Evolutionary conservation across 1,139 yeast species (phyloP).

Genomic region (Geotrichum armillariae): DNA sequence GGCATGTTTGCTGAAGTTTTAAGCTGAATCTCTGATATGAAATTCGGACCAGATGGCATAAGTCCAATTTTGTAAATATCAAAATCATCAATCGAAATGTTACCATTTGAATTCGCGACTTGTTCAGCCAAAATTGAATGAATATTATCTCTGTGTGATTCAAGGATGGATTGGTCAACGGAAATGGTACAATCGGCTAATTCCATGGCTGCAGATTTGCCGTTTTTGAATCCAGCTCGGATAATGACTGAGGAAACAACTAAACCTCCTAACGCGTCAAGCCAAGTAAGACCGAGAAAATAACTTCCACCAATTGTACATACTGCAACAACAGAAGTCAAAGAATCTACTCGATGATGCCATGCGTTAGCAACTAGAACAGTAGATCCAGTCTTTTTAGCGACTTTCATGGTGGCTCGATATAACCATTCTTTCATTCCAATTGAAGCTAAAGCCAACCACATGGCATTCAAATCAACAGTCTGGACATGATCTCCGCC

Average conservation of each 20-base stretch:
- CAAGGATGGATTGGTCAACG: conserved; percentile 20
- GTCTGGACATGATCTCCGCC: conserved; percentile 41
- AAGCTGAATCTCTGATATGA: conserved; percentile 25
- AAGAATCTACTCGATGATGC: conserved; percentile 95
- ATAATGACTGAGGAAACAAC: conserved; percentile 78
- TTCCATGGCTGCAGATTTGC: conserved; percentile 68
- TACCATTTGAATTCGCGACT: conserved; percentile 3
- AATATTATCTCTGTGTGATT: background rate
- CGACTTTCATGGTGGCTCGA: conserved; percentile 77
- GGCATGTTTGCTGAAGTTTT: conserved; percentile 4
- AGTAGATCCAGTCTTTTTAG: conserved; percentile 73
- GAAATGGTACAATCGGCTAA: conserved; percentile 56
- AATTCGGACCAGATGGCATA: conserved; percentile 37
- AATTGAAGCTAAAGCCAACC: conserved; percentile 91
- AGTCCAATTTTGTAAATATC: conserved; percentile 26
- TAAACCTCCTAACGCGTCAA: conserved; percentile 90
- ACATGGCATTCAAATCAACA: conserved; percentile 87
- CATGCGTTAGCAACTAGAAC: conserved; percentile 96
- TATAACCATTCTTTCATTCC: conserved; percentile 83
- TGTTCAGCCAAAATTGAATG: conserved; percentile 6
- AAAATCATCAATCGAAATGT: conserved; percentile 33
- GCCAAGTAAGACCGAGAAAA: conserved; percentile 71
- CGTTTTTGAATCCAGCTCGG: conserved; percentile 80
- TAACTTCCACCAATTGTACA: conserved; percentile 86
- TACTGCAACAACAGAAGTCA: conserved; percentile 89